phyloP scores from a whole-genome alignment of 805 yeast genomes.

The Metschnikowia santaceciliae region DNA sequence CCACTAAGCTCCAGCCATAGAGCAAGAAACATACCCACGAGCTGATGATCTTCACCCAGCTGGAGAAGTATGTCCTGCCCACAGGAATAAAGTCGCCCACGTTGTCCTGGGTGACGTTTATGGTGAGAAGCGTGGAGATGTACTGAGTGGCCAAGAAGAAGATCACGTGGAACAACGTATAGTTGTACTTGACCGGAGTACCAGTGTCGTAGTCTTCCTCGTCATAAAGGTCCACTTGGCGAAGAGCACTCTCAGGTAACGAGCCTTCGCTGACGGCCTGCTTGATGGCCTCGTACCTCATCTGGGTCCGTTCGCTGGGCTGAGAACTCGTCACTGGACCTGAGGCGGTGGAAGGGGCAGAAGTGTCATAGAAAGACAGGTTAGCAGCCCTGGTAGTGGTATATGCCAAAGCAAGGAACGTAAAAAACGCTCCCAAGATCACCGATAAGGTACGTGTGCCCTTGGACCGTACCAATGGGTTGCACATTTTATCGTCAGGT shows the following conservation, averaged over 20 bases:
- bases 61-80: slow-evolving; percentile 91
- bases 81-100: slow-evolving; percentile 92
- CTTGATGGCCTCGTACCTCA: slow-evolving; percentile 82
- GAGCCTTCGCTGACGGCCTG: slow-evolving; percentile 97
- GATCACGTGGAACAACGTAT: slow-evolving; percentile 82
- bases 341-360: slow-evolving; percentile 29
- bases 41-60: slow-evolving; percentile 90
- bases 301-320: slow-evolving; percentile 52
- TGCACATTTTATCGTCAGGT: slow-evolving; percentile 91
- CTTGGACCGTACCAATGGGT: slow-evolving; percentile 82
- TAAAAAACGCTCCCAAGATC: slow-evolving; percentile 86
- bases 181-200: slow-evolving; percentile 71
- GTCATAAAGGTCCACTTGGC: slow-evolving; percentile 61
- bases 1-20: slow-evolving; percentile 87
- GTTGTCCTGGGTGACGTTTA: slow-evolving; percentile 81
- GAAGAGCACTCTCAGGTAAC: slow-evolving; percentile 85
- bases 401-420: slow-evolving; percentile 92
- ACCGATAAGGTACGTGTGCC: slow-evolving; percentile 90
- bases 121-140: slow-evolving; percentile 88
- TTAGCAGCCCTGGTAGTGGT: slow-evolving; percentile 97
- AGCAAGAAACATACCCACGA: slow-evolving; percentile 88
- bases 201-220: slow-evolving; percentile 28
- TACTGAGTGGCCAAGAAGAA: slow-evolving; percentile 96
- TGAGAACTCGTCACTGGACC: slow-evolving; percentile 38
- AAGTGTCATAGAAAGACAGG: slow-evolving; percentile 37